Percentiles rank a stretch among this genome's conserved stretches.
phyloP scores from a whole-genome alignment of 495 filamentous ascomycete species.

The Xylaria intraflava region DNA sequence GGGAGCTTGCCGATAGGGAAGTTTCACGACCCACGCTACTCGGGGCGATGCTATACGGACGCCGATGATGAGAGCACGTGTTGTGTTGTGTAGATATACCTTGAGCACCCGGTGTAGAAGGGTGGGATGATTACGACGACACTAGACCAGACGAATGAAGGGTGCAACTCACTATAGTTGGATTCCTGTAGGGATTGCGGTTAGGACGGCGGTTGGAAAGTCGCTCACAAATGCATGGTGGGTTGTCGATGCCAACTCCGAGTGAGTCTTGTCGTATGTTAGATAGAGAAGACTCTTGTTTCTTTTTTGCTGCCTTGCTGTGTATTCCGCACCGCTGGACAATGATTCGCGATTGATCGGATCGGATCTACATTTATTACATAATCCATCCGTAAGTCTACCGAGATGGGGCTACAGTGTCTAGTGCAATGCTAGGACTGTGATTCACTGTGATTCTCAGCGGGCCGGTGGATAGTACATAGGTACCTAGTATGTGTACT shows the following conservation, averaged over 20 bases:
- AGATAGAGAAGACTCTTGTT: neutral
- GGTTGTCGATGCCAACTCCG: neutral
- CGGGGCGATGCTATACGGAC: too few species aligned
- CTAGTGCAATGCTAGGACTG: too few species aligned
- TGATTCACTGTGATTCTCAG: too few species aligned
- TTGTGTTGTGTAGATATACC: too few species aligned
- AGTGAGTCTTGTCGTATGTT: neutral
- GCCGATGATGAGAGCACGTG: too few species aligned
- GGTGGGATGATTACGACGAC: too few species aligned
- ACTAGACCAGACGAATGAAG: neutral
- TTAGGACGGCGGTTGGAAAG: neutral
- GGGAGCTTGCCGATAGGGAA: neutral
- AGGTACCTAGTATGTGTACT: neutral
- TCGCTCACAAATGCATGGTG: neutral
- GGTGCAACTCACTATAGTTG: constrained; percentile 2
- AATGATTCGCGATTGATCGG: neutral
- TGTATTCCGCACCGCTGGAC: neutral
- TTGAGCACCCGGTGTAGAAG: too few species aligned
- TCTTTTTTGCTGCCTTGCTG: too few species aligned
- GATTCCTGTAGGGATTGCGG: neutral
- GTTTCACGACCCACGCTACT: too few species aligned
- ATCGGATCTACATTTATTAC: neutral
- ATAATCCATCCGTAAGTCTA: too few species aligned
- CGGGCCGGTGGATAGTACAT: too few species aligned
- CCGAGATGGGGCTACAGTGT: too few species aligned